A percentile compares a stretch with the other conserved stretches of the same genome.
Conservation (phyloP, 257 asterid species). For the Solanum pinnatisectum region DNA sequence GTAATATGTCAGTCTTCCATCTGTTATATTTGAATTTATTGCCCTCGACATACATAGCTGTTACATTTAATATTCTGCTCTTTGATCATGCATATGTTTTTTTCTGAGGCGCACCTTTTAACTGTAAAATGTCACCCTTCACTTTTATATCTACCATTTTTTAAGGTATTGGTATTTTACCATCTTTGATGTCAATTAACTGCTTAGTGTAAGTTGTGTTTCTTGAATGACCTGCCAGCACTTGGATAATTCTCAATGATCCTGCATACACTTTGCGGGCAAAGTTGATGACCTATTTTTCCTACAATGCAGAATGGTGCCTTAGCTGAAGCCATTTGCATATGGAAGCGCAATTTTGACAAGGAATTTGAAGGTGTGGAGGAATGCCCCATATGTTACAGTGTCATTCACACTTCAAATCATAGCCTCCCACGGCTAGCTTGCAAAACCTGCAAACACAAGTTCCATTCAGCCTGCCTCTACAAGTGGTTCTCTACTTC, state of each 20-base stretch:
- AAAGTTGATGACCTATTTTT: not conserved
- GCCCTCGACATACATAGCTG: not conserved
- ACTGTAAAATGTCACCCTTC: not conserved
- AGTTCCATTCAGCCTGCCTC: constrained; percentile 92
- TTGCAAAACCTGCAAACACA: constrained; percentile 98
- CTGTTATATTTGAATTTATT: not conserved
- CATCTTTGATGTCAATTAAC: not conserved
- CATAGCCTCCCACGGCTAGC: constrained; percentile 97
- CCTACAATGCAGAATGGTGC: constrained; percentile 76
- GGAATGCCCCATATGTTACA: constrained; percentile 97
- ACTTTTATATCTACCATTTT: not conserved
- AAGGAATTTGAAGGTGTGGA: constrained; percentile 98
- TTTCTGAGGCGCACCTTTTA: not conserved
- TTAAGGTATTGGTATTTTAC: not conserved
- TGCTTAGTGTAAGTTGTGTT: not conserved
- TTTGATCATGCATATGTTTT: not conserved
- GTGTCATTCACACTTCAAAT: constrained; percentile 85
- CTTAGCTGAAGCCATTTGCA: constrained; percentile 86
- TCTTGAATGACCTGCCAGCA: not conserved
- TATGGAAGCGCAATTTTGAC: constrained; percentile 94
- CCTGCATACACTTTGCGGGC: not conserved
- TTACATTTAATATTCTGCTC: not conserved
- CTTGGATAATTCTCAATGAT: not conserved
- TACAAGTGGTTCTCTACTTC: constrained; percentile 99
- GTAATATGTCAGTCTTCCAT: not conserved